These are phyloP conservation scores for Crucibulum laeve DNA, from an alignment of 768 basidiomycete species.

Conservation along the genomic window DNA sequence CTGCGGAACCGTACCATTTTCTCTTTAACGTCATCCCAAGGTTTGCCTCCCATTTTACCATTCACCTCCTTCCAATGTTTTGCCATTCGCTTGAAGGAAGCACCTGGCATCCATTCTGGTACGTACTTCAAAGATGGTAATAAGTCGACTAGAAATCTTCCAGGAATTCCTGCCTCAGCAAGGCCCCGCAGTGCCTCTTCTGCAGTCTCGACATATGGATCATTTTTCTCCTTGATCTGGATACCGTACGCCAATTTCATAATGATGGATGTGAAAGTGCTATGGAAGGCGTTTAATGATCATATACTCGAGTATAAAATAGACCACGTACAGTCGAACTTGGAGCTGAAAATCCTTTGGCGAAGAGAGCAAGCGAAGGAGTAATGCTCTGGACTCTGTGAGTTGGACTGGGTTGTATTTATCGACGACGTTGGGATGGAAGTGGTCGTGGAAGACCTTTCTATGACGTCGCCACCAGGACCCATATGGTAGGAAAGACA, in stretches of 20 bases:
- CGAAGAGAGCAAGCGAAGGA: conserved; percentile 33
- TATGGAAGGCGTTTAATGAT: conserved; percentile 9
- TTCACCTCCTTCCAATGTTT: conserved; percentile 20
- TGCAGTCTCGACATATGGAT: conserved; percentile 26
- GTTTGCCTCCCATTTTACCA: conserved; percentile 18
- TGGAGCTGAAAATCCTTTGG: conserved; percentile 23
- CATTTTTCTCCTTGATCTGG: conserved; percentile 22
- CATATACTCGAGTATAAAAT: conserved; percentile 4
- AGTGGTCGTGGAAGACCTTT: conserved; percentile 46
- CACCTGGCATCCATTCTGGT: conserved; percentile 34
- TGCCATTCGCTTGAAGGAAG: conserved; percentile 31
- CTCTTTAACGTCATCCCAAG: conserved; percentile 13
- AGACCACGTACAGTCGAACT: conserved; percentile 13
- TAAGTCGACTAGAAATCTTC: conserved; percentile 31
- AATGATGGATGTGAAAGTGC: conserved; percentile 40
- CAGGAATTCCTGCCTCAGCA: conserved; percentile 22
- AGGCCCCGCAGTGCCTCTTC: conserved; percentile 22
- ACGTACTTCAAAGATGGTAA: conserved; percentile 27
- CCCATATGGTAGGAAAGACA: conserved; percentile 40
- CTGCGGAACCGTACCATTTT: neutral
- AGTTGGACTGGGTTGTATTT: conserved; percentile 42
- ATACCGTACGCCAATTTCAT: conserved; percentile 30
- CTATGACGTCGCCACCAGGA: conserved; percentile 42
- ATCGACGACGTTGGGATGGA: conserved; percentile 33
- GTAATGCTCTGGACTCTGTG: conserved; percentile 36